Base-by-base conservation (phyloP, 352 stramenopile species). In the Aphanomyces cochlioides region DNA sequence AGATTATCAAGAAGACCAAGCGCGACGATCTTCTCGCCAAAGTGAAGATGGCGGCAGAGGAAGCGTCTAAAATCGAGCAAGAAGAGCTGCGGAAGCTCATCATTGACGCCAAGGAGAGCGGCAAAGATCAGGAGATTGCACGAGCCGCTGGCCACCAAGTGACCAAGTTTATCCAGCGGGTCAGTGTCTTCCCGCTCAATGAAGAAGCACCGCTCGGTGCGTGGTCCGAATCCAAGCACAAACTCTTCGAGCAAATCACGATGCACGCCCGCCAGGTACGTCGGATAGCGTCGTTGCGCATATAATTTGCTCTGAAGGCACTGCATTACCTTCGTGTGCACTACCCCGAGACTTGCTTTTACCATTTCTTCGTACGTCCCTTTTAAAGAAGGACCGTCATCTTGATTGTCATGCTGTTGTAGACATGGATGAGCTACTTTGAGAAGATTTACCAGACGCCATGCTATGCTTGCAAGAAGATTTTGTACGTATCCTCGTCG, bases 391-490 rank as follows among this genome's bases (percentile, higher is more conserved):
- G 28, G 28, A 28, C 28, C 28, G 28, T 28, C 28, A 0, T 28
- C 28, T 28, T 28, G 28, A 28, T 58, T 54, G 28, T 67, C 56
- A 10, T 34, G 17, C 67, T 40, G 53, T 19, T 61, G 60, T 67
- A 73, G 67, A 88, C 84, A 53, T 95, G 87, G 87, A 77, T 95
- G 19, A 83, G 81, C 56, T 92, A 87, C 77, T 95, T 89, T 72
- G 87, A 95, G 79, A 95, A 95, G 76, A 82, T 93, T 72, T 93
- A 95, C 77, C 85, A 95, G 75, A 93, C 87, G 50, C 83, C 87
- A 10, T 95, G 87, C 77, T 87, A 79, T 37, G 77, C 82, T 37
- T 95, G 87, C 79, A 95, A 95, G 75, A 93, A 92, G 72, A 81
- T 95, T 59, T 76, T 95, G 41, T 69, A 61, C 63, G 63, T 28